Base-by-base conservation (phyloP, 768 basidiomycete genomes). In the Cantharellus anzutake region DNA sequence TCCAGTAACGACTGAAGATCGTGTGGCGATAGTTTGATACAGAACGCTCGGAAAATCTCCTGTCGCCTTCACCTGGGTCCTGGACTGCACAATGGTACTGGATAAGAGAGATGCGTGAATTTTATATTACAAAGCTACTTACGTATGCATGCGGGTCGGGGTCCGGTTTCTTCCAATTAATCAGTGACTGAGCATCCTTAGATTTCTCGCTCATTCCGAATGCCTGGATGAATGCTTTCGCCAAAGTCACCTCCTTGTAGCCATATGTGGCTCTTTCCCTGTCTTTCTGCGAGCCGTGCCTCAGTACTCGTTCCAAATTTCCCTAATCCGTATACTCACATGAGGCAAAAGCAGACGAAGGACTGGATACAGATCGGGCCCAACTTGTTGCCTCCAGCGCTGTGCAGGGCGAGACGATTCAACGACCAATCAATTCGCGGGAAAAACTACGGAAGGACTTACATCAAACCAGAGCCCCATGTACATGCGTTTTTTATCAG, bases 231-330 rank as follows among this genome's bases (percentile, higher is more conserved):
- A 93, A 96, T 5, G 80, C 81, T 70, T 92, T 97, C 3, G 92
- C 93, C 2, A 99, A 73, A 67, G 86, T 87, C 72, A 86, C 86
- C 73, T 99, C 96, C 69, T 99, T 99, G 64, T 96, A 70, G 11
- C 91, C 88, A 69, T 98, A 99, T 0, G 92, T 83, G 0, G 88
- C 79, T 58, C 96, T 81, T 63, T 97, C 90, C 41, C 84, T 78
- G 68, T 98, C 96, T 79, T 96, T 88, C 91, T 98, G 69, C 34
- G 60, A 11, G n/a, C n/a, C 51, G 5, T 4, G 35, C 44, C 4
- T 2, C 51, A 41, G 11, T 37, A 7, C 2, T 37, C 3, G 5
- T 34, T 41, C 34, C 51, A 41, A 41, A 11, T 14, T 11, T 51
- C 50, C 42, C 4, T 0, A 5, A 44, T n/a, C n/a, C 2, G 60